Base-by-base conservation (phyloP, 441 rosid species). In the Dalechampia spathulata region DNA sequence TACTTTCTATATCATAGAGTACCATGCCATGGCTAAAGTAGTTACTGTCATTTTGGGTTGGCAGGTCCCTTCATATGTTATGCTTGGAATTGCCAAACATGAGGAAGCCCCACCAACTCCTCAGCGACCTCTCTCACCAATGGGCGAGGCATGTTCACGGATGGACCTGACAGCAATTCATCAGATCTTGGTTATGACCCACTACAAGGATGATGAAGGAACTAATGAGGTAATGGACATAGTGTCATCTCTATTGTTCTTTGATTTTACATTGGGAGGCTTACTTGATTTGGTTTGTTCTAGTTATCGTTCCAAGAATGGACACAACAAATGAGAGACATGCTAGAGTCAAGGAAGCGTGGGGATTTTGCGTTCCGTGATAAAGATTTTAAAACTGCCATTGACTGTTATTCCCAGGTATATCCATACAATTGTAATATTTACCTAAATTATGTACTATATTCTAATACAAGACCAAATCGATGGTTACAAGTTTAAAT, bases 251-350 rank as follows among this genome's bases (percentile, higher is more conserved):
- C 2, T 43, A 0, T 16, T 45, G 22, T 13, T 51, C 61, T 61
- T 62, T 14, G 63, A 60, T 23, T 43, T 57, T 50, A 14, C 4
- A 10, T 44, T 30, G 34, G n/a, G n/a, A 30, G 34, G 8, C 8
- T 30, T 8, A 30, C 34, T 58, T 56, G 11, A 43, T 22, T 21
- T 47, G 56, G 41, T 51, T 60, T 30, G 34, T 26, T 66, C 42
- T 64, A 90, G 95, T 69, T 87, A 68, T 90, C 95, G 57, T 90
- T 90, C 67, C 96, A 90, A 90, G 97, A 90, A 75, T 90, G 96
- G 97, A 86, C 94, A 11, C 95, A 89, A 64, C 90, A 81, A 65
- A 89, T 86, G 79, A 84, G 90, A 65, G 96, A 89, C 58, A 86
- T 78, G 87, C 67, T 89, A 70, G 97, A 89, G 54, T 92, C 97